Evolutionary conservation across 768 basidiomycete species (phyloP), one percentile per base, ranked within the genome.

Genomic region (Lentinula boryana): DNA sequence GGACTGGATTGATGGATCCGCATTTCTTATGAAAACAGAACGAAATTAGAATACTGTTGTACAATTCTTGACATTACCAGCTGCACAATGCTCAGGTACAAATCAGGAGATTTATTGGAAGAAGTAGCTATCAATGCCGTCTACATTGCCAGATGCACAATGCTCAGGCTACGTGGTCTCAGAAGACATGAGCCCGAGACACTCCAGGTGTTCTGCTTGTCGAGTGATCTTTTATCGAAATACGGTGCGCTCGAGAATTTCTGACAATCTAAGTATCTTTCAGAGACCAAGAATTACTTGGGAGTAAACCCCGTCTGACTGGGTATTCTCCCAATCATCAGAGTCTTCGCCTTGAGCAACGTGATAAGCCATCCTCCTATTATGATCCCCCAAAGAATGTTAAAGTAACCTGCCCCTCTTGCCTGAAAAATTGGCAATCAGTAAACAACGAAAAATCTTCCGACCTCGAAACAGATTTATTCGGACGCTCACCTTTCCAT

Each of bases 321-420:
- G n/a, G 53, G 53, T 36, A 54, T 21, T 21, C 32, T 43, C 23
- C 38, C 38, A 44, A 57, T 33, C n/a, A 74, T 49, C 51, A 76
- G 60, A 16, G 66, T 64, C 63, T 68, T 72, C 8, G 78, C 77
- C 61, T 84, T 83, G 18, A 77, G 9, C 27, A 71, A 6, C 9
- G 69, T 62, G 5, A 81, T 65, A 40, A 79, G 63, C 74, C 78
- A 78, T 64, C 76, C 71, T n/a, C 82, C 82, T 38, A 83, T 64
- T 12, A 74, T 72, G 23, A 82, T 67, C 4, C 81, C 81, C 70
- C 81, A 79, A 3, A 80, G 71, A 44, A 82, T 64, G 23, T 76
- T 72, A 4, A 80, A 62, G 63, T 80, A 84, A 1, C 63, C 60
- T 43, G 74, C 69, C 0, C 82, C 82, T 4, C 75, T 74, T 10